Conservation (phyloP, 2,329 filamentous ascomycete genomes). For the Sporothrix schenckii region DNA sequence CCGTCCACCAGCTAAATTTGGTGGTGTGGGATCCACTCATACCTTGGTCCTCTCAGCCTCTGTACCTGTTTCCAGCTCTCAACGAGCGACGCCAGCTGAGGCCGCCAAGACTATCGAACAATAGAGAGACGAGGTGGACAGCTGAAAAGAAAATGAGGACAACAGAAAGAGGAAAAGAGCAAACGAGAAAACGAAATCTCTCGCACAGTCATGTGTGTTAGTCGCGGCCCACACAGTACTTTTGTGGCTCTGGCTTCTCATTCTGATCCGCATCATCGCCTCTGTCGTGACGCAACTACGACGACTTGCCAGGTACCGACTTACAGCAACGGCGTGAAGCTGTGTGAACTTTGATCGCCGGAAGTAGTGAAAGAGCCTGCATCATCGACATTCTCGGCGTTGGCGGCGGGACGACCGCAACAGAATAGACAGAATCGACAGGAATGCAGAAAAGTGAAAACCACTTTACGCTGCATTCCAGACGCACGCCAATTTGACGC, state of each 20-base stretch:
- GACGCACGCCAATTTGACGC: not conserved
- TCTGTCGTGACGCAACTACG: not conserved
- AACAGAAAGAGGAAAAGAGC: not conserved
- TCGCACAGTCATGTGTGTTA: not conserved
- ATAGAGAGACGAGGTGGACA: not conserved
- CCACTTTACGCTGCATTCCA: constrained; percentile 28
- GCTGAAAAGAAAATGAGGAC: not conserved
- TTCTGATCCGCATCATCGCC: constrained; percentile 3
- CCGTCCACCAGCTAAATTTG: not conserved
- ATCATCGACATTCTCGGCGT: constrained; percentile 19
- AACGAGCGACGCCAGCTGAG: constrained; percentile 23
- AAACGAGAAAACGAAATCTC: too few species aligned
- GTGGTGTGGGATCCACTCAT: constrained; percentile 7
- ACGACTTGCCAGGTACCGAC: not conserved
- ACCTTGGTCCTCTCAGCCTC: not conserved
- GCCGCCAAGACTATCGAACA: constrained; percentile 8
- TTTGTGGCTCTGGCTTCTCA: constrained; percentile 6
- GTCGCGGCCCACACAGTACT: not conserved
- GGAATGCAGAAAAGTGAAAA: constrained; percentile 10
- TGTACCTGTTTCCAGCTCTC: not conserved
- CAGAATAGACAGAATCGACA: not conserved
- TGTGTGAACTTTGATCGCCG: not conserved
- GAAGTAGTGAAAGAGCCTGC: constrained; percentile 21
- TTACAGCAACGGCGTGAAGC: not conserved
- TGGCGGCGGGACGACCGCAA: not conserved